Percentiles rank a stretch among this genome's conserved stretches.
phyloP scores from a whole-genome alignment of 306 rosid species.

The Mimosa bimucronata region DNA sequence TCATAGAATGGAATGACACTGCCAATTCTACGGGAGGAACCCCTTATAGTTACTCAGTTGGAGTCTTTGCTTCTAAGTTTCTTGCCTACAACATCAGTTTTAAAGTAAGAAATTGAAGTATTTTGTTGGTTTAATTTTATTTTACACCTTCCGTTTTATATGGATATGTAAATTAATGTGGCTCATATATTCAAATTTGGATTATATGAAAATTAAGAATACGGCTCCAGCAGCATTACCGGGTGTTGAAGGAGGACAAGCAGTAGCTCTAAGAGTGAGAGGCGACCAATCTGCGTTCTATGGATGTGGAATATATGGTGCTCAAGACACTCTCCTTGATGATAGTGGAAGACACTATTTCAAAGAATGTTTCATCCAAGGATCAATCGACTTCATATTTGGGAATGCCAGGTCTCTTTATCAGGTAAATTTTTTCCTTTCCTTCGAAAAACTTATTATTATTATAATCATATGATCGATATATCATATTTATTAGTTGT shows the following conservation, averaged over 20 bases:
- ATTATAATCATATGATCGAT: no score
- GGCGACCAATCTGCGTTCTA: constrained; percentile 79
- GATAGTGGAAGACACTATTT: constrained; percentile 80
- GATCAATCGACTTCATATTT: constrained; percentile 88
- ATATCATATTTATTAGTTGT: no score
- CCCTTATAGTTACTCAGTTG: constrained; percentile 58
- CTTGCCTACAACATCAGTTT: constrained; percentile 79
- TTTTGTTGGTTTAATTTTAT: neutral
- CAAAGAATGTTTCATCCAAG: constrained; percentile 75
- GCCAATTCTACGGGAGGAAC: constrained; percentile 87
- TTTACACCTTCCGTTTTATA: neutral
- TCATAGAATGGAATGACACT: constrained; percentile 79
- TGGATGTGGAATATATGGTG: constrained; percentile 89
- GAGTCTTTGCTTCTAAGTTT: constrained; percentile 67
- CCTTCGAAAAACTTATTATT: no score
- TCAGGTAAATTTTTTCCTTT: constrained; percentile 48
- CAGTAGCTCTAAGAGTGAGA: constrained; percentile 67
- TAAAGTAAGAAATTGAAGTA: constrained; percentile 46
- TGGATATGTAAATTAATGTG: neutral
- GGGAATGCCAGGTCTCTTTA: constrained; percentile 80
- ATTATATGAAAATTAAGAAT: constrained; percentile 44
- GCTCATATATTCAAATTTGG: neutral
- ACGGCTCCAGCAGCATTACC: constrained; percentile 64
- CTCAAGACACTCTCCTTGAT: constrained; percentile 83
- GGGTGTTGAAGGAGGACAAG: constrained; percentile 74